A percentile compares a stretch with the other conserved stretches of the same genome.
These are phyloP conservation scores for Scalesia atractyloides DNA, from an alignment of 129 eudicot genomes.

Conservation along the genomic window DNA sequence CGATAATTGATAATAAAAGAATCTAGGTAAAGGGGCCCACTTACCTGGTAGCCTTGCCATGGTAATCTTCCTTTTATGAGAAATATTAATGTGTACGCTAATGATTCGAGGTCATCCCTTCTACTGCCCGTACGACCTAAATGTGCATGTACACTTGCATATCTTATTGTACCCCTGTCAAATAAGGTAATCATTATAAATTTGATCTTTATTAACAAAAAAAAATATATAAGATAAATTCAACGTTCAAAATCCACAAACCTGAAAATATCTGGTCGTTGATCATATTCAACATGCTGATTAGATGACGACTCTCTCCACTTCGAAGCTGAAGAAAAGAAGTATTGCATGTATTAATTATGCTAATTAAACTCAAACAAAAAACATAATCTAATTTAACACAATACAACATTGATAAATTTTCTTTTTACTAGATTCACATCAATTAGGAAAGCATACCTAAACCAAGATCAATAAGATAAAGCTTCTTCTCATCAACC, in stretches of 20 bases:
- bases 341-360: conserved; percentile 12
- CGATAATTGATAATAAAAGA: background rate
- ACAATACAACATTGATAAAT: background rate
- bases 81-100: conserved; percentile 96
- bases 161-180: conserved; percentile 94
- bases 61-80: conserved; percentile 95
- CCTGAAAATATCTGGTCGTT: conserved; percentile 99
- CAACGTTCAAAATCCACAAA: conserved; percentile 32
- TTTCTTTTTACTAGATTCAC: background rate
- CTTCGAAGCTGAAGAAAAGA: conserved; percentile 70
- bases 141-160: conserved; percentile 99
- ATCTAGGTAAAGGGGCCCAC: conserved; percentile 9
- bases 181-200: conserved; percentile 8
- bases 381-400: conserved; percentile 3
- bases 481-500: conserved; percentile 94
- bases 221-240: background rate
- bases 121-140: conserved; percentile 99
- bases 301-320: conserved; percentile 94
- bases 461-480: conserved; percentile 96
- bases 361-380: conserved; percentile 1
- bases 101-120: conserved; percentile 96
- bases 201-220: background rate
- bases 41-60: conserved; percentile 99
- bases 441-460: conserved; percentile 53
- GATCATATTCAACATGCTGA: conserved; percentile 93